Conservation (phyloP, 305 asterid genomes). For the Fraxinus sp. region DNA sequence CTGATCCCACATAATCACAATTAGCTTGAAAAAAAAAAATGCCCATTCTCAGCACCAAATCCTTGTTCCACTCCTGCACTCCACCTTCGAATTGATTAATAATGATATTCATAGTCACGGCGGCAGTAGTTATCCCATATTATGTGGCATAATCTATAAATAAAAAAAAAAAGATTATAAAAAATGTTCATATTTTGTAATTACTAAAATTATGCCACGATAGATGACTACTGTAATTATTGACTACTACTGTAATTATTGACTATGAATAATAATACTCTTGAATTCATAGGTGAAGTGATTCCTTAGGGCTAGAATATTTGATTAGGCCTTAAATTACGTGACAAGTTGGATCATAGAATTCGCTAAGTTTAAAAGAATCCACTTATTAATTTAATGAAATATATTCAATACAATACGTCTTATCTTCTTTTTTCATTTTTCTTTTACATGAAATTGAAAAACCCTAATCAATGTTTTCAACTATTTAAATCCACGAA, state of each 20-base stretch:
- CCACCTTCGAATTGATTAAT: slow-evolving; percentile 11
- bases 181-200: background rate
- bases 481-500: no score
- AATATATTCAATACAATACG: background rate
- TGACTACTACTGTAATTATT: no score
- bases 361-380: background rate
- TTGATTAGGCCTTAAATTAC: background rate
- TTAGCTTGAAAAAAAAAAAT: slow-evolving; percentile 26
- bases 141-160: background rate
- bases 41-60: slow-evolving; percentile 39
- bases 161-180: no score
- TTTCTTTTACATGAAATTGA: background rate
- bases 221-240: no score
- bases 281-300: slow-evolving; percentile 2
- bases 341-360: background rate
- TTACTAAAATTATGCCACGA: no score
- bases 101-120: no score
- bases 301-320: background rate
- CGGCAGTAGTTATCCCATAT: background rate
- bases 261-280: background rate
- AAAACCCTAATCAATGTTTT: background rate
- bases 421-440: background rate
- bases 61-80: slow-evolving; percentile 31
- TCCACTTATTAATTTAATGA: no score
- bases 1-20: slow-evolving; percentile 36